Base-by-base conservation (phyloP, 2,329 filamentous ascomycete species). In the Neurospora sp. region DNA sequence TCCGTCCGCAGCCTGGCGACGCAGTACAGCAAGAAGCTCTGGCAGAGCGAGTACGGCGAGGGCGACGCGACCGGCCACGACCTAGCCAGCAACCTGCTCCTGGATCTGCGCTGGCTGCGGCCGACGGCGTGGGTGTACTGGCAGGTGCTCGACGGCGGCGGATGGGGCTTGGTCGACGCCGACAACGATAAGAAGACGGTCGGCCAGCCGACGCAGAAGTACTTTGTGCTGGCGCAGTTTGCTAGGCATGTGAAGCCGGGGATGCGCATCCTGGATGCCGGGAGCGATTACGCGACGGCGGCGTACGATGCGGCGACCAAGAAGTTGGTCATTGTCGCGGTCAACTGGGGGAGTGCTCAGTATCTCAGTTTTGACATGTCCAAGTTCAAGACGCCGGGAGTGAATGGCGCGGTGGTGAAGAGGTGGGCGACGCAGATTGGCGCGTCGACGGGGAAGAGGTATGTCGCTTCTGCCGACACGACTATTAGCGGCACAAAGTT, bases 1-100 rank as follows among this genome's bases (percentile, higher is more conserved):
- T 74, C 69, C 3, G 74, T 83, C n/a, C 79, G 78, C 69, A 69
- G 71, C 1, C 72, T 77, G 2, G 78, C 78, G 1, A 66, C 71
- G 6, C 66, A 33, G 3, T 73, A 73, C 1, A 75, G 75, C 10
- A 78, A 80, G 74, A 78, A 74, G 66, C 69, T 82, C 1, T 83
- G 81, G 81, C 81, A 82, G 70, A 81, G 78, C 73, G 81, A 82
- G 72, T 82, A 83, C 70, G 81, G 81, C 42, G 81, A 83, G 72
- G 74, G 69, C 52, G 81, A 82, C 70, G 78, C 77, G 4, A 80
- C 79, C 1, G 81, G 81, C 23, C 67, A 71, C 43, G 68, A 71
- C 9, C 75, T 83, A 10, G 79, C 74, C 9, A 77, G 74, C 67
- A 80, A 81, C 69, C 72, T 82, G 62, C 71, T 82, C 38, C 77